Base-by-base conservation (phyloP, 2,329 filamentous ascomycete genomes). In the Botrytis tulipae region DNA sequence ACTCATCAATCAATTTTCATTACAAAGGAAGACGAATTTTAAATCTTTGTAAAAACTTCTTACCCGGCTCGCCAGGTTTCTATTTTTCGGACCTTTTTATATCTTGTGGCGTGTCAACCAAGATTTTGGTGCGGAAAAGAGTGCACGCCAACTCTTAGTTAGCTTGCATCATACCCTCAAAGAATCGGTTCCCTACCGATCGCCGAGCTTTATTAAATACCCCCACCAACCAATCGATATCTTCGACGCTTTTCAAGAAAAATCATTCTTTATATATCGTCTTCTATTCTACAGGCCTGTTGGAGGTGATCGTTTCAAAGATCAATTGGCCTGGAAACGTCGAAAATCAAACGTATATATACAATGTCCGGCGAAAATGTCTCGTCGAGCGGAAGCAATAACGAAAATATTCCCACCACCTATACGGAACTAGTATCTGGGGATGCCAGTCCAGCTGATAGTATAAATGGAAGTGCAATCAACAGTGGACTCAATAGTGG, bases 131-230 rank as follows among this genome's bases (percentile, higher is more conserved):
- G 40, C 37, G 32, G 32, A 42, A 48, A 20, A 57, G 14, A n/a
- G 35, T 51, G 29, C 35, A 65, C 59, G 44, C 44, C 63, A 65
- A 63, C 59, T 44, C 44, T 48, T 40, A 54, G 35, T 20, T 54
- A 51, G 59, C 18, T 71, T 71, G 70, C 70, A 72, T 66, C 60
- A 67, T 67, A 72, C 46, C 60, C 60, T 67, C 37, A 66, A 72
- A 67, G 59, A 57, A 57, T 57, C 66, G 66, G 66, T 57, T 57
- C 40, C 35, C 35, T 69, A 57, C 66, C 51, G 48, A 57, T 42
- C 16, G 51, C 66, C 48, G 66, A 57, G 25, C 66, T 69, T 68
- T 32, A 22, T 57, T 32, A 57, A 57, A 57, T 25, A 16, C 51
- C 29, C 29, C 37, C n/a, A 42, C 32, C 46, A 54, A 54, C 46